A percentile compares a stretch with the other conserved stretches of the same genome.
phyloP scores from a whole-genome alignment of 2,329 filamentous ascomycete genomes.

The Xylariales sp. region DNA sequence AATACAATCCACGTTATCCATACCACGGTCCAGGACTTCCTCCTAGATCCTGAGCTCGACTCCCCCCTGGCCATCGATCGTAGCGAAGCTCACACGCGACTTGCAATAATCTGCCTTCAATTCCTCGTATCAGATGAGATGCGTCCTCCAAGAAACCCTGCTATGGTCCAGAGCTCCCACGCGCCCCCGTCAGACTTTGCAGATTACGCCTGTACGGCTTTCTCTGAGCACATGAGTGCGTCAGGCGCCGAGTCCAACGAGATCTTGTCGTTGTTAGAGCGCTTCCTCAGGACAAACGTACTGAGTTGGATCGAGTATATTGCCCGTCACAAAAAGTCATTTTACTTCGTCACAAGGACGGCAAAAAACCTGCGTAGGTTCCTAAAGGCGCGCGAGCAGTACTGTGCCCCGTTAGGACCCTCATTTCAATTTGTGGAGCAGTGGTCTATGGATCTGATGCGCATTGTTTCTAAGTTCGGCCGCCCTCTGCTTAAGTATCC shows the following conservation, averaged over 20 bases:
- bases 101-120: slow-evolving; percentile 2
- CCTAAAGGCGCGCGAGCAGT: not conserved
- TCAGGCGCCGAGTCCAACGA: slow-evolving; percentile 13
- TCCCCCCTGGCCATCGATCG: slow-evolving; percentile 4
- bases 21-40: slow-evolving; percentile 4
- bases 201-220: slow-evolving; percentile 20
- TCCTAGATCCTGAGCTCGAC: slow-evolving; percentile 1
- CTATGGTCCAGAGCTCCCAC: not conserved
- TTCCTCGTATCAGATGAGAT: not conserved
- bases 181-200: slow-evolving; percentile 10
- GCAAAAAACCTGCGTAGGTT: not conserved
- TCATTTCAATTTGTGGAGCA: not conserved
- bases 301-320: slow-evolving; percentile 25
- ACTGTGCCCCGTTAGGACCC: not conserved
- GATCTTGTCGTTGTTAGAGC: slow-evolving; percentile 14
- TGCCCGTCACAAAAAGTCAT: slow-evolving; percentile 13
- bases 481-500: not conserved
- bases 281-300: slow-evolving; percentile 21
- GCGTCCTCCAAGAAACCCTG: not conserved
- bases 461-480: not conserved
- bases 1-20: slow-evolving; percentile 4
- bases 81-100: slow-evolving; percentile 1
- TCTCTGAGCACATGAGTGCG: slow-evolving; percentile 19
- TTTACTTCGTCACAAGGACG: slow-evolving; percentile 13
- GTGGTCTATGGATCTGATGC: not conserved